phyloP scores from a whole-genome alignment of 176 grass and related monocot species.

The Zoysia japonica region DNA sequence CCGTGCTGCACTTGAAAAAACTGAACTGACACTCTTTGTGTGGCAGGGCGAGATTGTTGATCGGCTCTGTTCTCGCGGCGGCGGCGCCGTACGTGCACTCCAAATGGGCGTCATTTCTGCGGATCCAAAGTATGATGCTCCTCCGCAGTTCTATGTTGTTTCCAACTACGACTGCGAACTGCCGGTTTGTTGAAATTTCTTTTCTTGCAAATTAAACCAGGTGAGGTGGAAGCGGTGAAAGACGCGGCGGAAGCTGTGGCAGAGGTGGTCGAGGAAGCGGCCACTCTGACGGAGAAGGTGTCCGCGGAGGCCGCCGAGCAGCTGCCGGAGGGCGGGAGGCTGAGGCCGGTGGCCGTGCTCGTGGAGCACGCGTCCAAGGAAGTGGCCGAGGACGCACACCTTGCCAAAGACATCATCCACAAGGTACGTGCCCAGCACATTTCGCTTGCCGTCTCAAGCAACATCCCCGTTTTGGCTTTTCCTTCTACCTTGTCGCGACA shows the following conservation, averaged over 20 bases:
- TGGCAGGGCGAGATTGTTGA: constrained; percentile 56
- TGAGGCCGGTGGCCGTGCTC: constrained; percentile 44
- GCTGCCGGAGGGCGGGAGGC: constrained; percentile 41
- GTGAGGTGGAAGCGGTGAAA: constrained; percentile 57
- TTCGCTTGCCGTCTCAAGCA: neutral
- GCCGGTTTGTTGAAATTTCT: neutral
- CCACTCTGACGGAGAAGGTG: constrained; percentile 46
- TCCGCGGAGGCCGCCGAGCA: constrained; percentile 50
- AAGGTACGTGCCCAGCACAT: constrained; percentile 33
- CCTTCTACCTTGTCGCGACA: constrained; percentile 22
- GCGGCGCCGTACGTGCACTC: constrained; percentile 53
- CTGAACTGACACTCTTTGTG: too few species aligned
- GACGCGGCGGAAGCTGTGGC: constrained; percentile 47
- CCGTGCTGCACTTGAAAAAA: too few species aligned
- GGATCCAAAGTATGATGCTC: constrained; percentile 47
- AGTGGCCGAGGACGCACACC: constrained; percentile 60
- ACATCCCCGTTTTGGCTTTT: neutral
- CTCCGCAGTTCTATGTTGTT: neutral
- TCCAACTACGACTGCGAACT: neutral
- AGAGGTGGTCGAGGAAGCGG: constrained; percentile 58
- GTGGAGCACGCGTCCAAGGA: constrained; percentile 58
- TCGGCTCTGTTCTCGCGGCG: constrained; percentile 47
- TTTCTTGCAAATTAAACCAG: constrained; percentile 7
- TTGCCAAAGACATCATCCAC: constrained; percentile 63
- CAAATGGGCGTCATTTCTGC: constrained; percentile 53